Evolutionary conservation across 208 protist genomes (phyloP).

Genomic region (Crithidia acanthocephali): DNA sequence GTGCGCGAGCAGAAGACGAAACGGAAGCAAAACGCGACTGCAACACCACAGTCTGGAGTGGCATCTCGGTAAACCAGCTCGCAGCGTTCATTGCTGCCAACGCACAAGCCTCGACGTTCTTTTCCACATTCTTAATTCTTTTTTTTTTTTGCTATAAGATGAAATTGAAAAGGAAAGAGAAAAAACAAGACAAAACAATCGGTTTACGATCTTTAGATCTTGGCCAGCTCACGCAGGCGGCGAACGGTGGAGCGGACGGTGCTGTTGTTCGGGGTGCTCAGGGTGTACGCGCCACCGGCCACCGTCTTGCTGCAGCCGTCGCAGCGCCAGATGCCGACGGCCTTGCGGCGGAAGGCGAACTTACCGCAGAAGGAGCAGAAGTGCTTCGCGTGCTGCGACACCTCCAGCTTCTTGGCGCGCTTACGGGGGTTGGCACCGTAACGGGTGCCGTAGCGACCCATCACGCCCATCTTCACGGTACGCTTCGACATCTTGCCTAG

Average conservation of each 20-base stretch:
- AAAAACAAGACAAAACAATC: slow-evolving; percentile 24
- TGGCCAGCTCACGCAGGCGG: slow-evolving; percentile 97
- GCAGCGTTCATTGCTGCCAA: background rate
- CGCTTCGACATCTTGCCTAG: slow-evolving; percentile 93
- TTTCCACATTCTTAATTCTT: too few relatives aligned
- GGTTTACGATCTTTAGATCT: slow-evolving; percentile 49
- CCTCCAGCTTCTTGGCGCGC: slow-evolving; percentile 99
- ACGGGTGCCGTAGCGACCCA: slow-evolving; percentile 99
- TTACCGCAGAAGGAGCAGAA: slow-evolving; percentile 99
- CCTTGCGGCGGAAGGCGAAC: slow-evolving; percentile 96
- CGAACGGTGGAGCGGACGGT: slow-evolving; percentile 98
- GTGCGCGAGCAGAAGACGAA: too few relatives aligned
- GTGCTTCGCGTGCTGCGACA: slow-evolving; percentile 98
- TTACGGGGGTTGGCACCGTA: slow-evolving; percentile 99
- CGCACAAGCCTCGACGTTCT: too few relatives aligned
- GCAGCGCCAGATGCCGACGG: slow-evolving; percentile 99
- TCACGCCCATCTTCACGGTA: slow-evolving; percentile 99
- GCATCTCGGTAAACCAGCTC: too few relatives aligned
- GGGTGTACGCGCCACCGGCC: slow-evolving; percentile 98
- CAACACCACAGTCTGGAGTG: too few relatives aligned
- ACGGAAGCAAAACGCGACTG: too few relatives aligned
- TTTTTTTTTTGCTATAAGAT: too few relatives aligned
- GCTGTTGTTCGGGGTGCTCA: slow-evolving; percentile 96
- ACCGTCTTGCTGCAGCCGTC: slow-evolving; percentile 96
- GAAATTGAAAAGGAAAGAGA: slow-evolving; percentile 2